phyloP scores from a whole-genome alignment of 2,329 filamentous ascomycete species.

The Fusarium sp. region DNA sequence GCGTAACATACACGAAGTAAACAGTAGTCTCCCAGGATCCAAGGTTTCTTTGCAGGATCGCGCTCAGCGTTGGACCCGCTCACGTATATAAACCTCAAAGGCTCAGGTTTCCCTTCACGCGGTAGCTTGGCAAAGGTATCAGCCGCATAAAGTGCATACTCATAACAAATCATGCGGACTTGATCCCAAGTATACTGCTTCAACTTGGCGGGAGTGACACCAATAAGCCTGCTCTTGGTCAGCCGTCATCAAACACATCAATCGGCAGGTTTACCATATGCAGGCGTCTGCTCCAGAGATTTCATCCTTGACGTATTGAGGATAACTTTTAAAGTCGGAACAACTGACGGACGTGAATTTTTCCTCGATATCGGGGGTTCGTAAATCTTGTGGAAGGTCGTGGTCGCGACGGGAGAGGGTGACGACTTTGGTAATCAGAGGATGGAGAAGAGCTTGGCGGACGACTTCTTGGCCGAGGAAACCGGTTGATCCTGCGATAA shows the following conservation, averaged over 20 bases:
- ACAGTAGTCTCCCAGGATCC: conserved; percentile 54
- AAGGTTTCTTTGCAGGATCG: conserved; percentile 58
- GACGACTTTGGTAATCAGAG: conserved; percentile 55
- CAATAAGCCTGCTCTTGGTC: conserved; percentile 47
- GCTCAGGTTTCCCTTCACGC: conserved; percentile 40
- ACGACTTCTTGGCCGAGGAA: conserved; percentile 58
- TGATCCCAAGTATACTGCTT: conserved; percentile 50
- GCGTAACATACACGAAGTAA: conserved; percentile 59
- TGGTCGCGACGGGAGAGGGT: conserved; percentile 56
- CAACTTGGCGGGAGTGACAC: conserved; percentile 55
- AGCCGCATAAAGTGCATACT: conserved; percentile 48
- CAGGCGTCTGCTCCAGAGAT: conserved; percentile 57
- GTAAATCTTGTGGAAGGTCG: conserved; percentile 40
- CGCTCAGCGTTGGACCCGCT: conserved; percentile 59
- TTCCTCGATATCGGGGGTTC: conserved; percentile 40
- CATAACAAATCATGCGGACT: conserved; percentile 56
- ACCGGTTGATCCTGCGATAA: conserved; percentile 58
- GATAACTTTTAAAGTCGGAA: conserved; percentile 56
- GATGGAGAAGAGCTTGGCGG: conserved; percentile 55
- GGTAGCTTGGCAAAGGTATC: conserved; percentile 52
- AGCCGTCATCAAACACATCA: not conserved
- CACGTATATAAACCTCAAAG: conserved; percentile 62
- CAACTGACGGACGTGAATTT: conserved; percentile 57
- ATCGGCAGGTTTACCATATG: conserved; percentile 52
- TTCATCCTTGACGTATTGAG: conserved; percentile 54